These are phyloP conservation scores for Hypericum androsaemum DNA, from an alignment of 345 rosid genomes.

Conservation along the genomic window DNA sequence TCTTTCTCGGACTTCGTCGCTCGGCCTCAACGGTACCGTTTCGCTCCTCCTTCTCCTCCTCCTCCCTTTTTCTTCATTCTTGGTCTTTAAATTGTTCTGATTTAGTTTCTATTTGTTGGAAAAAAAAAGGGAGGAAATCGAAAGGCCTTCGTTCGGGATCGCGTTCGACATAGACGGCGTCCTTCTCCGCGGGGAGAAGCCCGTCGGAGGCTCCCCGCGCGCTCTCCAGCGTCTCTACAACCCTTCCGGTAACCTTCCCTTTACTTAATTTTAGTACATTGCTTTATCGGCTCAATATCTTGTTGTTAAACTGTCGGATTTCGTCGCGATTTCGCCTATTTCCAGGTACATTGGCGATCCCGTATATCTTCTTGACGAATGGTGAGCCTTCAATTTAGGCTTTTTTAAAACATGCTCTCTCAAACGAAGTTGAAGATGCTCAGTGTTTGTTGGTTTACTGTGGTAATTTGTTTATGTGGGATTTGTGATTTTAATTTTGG, in stretches of 20 bases:
- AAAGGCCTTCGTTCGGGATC: slow-evolving; percentile 40
- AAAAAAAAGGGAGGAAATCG: slow-evolving; percentile 20
- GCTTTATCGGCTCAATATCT: background rate
- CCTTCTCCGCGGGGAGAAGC: slow-evolving; percentile 55
- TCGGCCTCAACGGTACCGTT: background rate
- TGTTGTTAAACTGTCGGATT: background rate
- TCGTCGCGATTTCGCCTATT: background rate
- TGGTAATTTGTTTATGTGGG: background rate
- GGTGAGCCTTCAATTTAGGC: slow-evolving; percentile 31
- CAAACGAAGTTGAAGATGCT: too few relatives aligned
- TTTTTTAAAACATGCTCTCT: background rate
- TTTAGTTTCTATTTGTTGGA: background rate
- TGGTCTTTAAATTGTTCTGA: background rate
- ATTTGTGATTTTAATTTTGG: slow-evolving; percentile 1
- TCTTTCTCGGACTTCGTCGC: too few relatives aligned
- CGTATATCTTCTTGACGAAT: slow-evolving; percentile 71
- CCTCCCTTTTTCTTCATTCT: background rate
- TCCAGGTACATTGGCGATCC: slow-evolving; percentile 63
- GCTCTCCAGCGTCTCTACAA: slow-evolving; percentile 52
- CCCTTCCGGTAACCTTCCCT: slow-evolving; percentile 30
- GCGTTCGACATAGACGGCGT: slow-evolving; percentile 92
- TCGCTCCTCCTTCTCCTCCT: background rate
- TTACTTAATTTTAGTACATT: background rate
- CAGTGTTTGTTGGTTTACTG: background rate
- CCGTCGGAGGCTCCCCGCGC: slow-evolving; percentile 59